Percentiles rank a stretch among this genome's conserved stretches.
Conservation (phyloP, 805 yeast genomes). For the Huiozyma naganishii region DNA sequence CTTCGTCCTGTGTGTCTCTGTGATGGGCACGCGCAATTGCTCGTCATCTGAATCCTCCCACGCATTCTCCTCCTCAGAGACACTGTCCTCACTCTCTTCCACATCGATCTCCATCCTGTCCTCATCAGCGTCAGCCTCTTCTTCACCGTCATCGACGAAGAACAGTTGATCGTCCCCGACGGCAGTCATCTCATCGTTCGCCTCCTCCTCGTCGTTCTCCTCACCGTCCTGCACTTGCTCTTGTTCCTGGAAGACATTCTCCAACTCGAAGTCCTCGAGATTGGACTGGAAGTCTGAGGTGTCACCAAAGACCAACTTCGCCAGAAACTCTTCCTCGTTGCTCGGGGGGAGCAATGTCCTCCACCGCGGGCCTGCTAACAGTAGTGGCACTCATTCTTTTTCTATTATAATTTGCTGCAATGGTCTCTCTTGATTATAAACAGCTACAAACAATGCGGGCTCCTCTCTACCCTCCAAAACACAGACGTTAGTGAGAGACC, state of each 20-base stretch:
- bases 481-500: background rate
- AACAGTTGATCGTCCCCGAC: constrained; percentile 25
- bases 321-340: constrained; percentile 70
- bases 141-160: constrained; percentile 23
- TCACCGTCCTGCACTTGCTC: constrained; percentile 25
- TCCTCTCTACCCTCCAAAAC: background rate
- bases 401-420: background rate
- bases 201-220: constrained; percentile 18
- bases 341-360: constrained; percentile 55
- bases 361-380: background rate
- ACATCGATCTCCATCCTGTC: constrained; percentile 11
- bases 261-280: constrained; percentile 53
- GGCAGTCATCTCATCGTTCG: constrained; percentile 21
- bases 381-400: background rate
- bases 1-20: constrained; percentile 46
- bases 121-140: constrained; percentile 18
- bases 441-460: background rate
- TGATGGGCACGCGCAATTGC: constrained; percentile 47
- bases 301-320: constrained; percentile 86
- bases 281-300: constrained; percentile 37
- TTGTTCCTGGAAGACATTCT: constrained; percentile 29
- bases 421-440: background rate
- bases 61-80: constrained; percentile 34
- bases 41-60: constrained; percentile 96
- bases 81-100: constrained; percentile 26